Base-by-base conservation (phyloP, 805 yeast genomes). In the Metahyphopichia silvanorum region DNA sequence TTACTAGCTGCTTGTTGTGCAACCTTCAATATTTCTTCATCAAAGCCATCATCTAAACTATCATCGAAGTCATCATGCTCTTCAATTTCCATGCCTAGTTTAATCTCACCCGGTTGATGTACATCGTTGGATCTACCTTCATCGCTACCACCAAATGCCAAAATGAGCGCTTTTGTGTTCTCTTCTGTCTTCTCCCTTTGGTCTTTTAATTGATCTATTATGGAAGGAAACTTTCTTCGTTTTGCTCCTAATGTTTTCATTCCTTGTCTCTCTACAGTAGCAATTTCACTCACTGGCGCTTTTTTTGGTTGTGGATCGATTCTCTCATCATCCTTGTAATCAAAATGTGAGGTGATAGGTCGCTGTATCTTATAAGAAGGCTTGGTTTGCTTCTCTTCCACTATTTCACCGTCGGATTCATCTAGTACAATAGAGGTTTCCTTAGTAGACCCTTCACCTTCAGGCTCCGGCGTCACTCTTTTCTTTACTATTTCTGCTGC, bases 31-130 rank as follows among this genome's bases (percentile, higher is more conserved):
- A 27, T 27, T 27, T 45, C 52, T 4, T 48, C 53, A 27, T 55
- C 58, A 24, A 47, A 38, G 3, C 44, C 48, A 25, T 50, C 57
- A 30, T 47, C 41, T 33, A 57, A 48, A 3, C 43, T 52, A 33
- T 53, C 55, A 21, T 49, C 51, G 19, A 43, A 51, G 10, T 38
- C 38, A 27, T 36, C 31, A 28, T 32, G 24, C 21, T 25, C 30
- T 14, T 16, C 27, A 10, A 32, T 36, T 12, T 41, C 21, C 10
- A 10, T 10, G 10, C 10, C 10, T 7, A 7, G 9, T 19, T 7
- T 19, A 7, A 10, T 10, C 21, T 19, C 21, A 19, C 21, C 25
- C 4, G n/a, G n/a, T n/a, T n/a, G n/a, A n/a, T n/a, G n/a, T n/a
- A n/a, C n/a, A n/a, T 23, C 13, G 14, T n/a, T n/a, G 25, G 25